A percentile compares a stretch with the other conserved stretches of the same genome.
These are phyloP conservation scores for Salisapilia sapeloensis DNA, from an alignment of 352 stramenopile species.

Conservation along the genomic window DNA sequence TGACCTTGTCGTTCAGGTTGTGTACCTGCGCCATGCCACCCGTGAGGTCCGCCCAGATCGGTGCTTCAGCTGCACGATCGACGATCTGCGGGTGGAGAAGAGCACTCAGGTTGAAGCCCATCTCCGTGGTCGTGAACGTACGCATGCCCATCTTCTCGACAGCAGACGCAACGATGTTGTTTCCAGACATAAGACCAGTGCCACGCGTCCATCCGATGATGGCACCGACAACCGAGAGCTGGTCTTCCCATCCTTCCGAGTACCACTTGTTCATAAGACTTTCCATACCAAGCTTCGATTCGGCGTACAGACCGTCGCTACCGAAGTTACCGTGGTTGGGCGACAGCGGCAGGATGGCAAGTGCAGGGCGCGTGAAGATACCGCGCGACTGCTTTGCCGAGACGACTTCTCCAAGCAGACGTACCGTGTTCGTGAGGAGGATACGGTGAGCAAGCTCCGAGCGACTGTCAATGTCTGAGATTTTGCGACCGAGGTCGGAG, in stretches of 20 bases:
- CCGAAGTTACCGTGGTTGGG: constrained; percentile 80
- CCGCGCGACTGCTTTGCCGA: constrained; percentile 49
- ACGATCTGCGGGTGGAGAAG: constrained; percentile 72
- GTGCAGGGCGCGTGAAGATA: constrained; percentile 55
- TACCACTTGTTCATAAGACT: constrained; percentile 78
- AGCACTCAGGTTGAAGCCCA: constrained; percentile 79
- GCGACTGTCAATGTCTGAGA: constrained; percentile 56
- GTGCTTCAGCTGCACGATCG: constrained; percentile 41
- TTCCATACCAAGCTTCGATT: constrained; percentile 79
- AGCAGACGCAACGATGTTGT: constrained; percentile 70
- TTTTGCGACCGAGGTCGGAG: constrained; percentile 59
- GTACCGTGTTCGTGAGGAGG: constrained; percentile 79
- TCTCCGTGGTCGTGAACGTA: constrained; percentile 77
- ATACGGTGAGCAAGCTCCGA: constrained; percentile 75
- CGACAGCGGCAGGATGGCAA: constrained; percentile 66
- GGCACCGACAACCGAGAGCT: constrained; percentile 67
- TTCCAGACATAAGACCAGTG: constrained; percentile 78
- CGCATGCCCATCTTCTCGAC: constrained; percentile 68
- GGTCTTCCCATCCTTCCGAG: constrained; percentile 73
- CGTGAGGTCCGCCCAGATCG: constrained; percentile 65
- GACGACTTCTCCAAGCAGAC: constrained; percentile 64
- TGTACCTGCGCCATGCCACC: constrained; percentile 62
- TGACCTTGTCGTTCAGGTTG: constrained; percentile 51
- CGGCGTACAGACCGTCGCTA: constrained; percentile 73
- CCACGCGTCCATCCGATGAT: constrained; percentile 81